Evolutionary conservation across 306 rosid species (phyloP).

Genomic region (Ammopiptanthus mongolicus): DNA sequence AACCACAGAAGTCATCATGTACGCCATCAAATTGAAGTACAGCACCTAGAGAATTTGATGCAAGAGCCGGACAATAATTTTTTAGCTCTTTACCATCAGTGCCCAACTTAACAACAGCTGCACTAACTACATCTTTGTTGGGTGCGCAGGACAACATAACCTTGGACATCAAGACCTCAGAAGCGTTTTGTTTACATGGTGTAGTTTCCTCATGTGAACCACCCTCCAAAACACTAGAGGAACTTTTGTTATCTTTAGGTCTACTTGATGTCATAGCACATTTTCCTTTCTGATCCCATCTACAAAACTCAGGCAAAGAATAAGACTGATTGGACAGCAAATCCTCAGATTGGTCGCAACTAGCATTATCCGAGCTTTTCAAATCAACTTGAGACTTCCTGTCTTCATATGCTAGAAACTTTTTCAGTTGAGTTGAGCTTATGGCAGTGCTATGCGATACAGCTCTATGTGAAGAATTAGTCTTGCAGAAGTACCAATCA

Average conservation of each 20-base stretch:
- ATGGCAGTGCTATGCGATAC: background rate
- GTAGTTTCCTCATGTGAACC: slow-evolving; percentile 17
- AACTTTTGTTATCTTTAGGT: background rate
- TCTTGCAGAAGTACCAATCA: slow-evolving; percentile 1
- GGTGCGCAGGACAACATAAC: background rate
- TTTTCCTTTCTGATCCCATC: slow-evolving; percentile 57
- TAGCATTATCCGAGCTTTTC: slow-evolving; percentile 11
- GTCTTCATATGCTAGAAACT: slow-evolving; percentile 17
- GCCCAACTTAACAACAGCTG: slow-evolving; percentile 3
- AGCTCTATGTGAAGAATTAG: background rate
- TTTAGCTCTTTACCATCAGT: slow-evolving; percentile 18
- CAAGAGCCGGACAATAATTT: slow-evolving; percentile 7
- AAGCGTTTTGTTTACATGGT: slow-evolving; percentile 6
- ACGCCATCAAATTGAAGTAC: slow-evolving; percentile 21
- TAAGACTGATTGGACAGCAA: slow-evolving; percentile 18
- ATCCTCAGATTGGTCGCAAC: slow-evolving; percentile 20
- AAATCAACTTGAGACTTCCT: slow-evolving; percentile 10
- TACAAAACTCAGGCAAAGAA: slow-evolving; percentile 28
- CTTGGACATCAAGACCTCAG: background rate
- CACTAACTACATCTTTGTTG: background rate
- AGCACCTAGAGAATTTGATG: slow-evolving; percentile 17
- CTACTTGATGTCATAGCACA: slow-evolving; percentile 13
- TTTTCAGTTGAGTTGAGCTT: slow-evolving; percentile 2
- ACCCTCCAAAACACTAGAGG: slow-evolving; percentile 5
- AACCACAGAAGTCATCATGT: background rate